Evolutionary conservation across 2,329 filamentous ascomycete genomes (phyloP).

Genomic region (Diplodia corticola): DNA sequence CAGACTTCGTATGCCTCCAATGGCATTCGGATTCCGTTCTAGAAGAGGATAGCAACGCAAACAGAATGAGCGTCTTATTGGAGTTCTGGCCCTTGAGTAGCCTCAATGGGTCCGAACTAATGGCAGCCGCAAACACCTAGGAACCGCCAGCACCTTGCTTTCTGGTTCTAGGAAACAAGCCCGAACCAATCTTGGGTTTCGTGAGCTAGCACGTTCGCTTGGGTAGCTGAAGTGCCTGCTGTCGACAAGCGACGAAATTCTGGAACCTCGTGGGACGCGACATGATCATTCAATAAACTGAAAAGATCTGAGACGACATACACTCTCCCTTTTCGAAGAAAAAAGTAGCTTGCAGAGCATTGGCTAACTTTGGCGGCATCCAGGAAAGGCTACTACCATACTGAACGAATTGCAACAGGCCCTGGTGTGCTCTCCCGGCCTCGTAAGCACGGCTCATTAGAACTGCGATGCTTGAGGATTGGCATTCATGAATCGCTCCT

Average conservation of each 20-base stretch:
- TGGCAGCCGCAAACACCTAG: constrained; percentile 19
- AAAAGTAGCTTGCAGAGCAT: background rate
- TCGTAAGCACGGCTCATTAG: background rate
- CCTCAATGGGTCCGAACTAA: constrained; percentile 19
- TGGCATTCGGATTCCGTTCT: background rate
- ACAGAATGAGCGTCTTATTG: constrained; percentile 17
- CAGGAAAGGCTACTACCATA: background rate
- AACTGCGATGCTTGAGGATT: background rate
- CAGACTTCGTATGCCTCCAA: background rate
- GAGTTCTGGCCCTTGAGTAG: constrained; percentile 13
- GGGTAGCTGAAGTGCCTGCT: constrained; percentile 1
- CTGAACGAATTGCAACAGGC: background rate
- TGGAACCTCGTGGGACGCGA: constrained; percentile 9
- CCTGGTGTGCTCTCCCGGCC: background rate
- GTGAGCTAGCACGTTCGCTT: background rate
- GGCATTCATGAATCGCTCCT: constrained; percentile 2
- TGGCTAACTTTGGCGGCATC: background rate
- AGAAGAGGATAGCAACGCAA: constrained; percentile 19
- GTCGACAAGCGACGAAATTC: background rate
- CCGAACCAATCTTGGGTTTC: background rate
- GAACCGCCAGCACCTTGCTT: constrained; percentile 3
- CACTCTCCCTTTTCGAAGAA: background rate
- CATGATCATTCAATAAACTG: constrained; percentile 20
- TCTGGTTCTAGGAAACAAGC: background rate
- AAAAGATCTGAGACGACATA: constrained; percentile 24